Evolutionary conservation across 768 basidiomycete species (phyloP), one percentile per base, ranked within the genome.

Genomic region (Boletus rubropictus): DNA sequence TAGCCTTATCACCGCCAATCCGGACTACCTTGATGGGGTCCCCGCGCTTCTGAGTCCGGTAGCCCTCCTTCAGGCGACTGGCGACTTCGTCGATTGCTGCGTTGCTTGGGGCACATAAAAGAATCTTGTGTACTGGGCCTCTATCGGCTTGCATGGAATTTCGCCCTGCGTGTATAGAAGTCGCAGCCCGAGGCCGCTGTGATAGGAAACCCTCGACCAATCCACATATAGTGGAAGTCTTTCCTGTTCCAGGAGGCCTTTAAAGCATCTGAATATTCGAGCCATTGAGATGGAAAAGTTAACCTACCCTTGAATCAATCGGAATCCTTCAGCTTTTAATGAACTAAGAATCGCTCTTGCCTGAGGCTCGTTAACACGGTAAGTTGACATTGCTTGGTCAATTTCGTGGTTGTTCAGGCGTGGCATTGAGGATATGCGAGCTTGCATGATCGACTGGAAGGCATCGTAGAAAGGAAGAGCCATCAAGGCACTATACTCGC

Each of bases 1-100:
- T 82, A 6, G 83, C 69, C 36, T 78, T 76, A 32, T 85, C 81
- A 1, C 82, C 72, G 21, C 96, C 96, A 43, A 95, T 79, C n/a
- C 96, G 86, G 21, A 98, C 93, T 10, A 98, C 83, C 46, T 84
- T 93, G 27, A 86, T 78, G 10, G 73, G 60, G n/a, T 77, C 66
- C 9, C 74, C 68, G 40, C 68, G 69, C 37, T 79, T 82, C 28
- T 76, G 71, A 20, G 79, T 65, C 45, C 80, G 74, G 38, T 82
- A 79, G n/a, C 86, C 82, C 42, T 87, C 82, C 61, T 86, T 89
- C 39, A 99, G 69, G 33, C 96, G 85, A 57, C 80, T 77, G 7
- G 90, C 89, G 15, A 99, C 84, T 70, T 99, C 96, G 60, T 99
- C 94, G 33, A 99, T 94, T 21, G 96, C 96, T 15, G 96, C 96